Evolutionary conservation across 2,329 filamentous ascomycete species (phyloP), one percentile per base, ranked within the genome.

Genomic region (Neoarthrinium moseri): DNA sequence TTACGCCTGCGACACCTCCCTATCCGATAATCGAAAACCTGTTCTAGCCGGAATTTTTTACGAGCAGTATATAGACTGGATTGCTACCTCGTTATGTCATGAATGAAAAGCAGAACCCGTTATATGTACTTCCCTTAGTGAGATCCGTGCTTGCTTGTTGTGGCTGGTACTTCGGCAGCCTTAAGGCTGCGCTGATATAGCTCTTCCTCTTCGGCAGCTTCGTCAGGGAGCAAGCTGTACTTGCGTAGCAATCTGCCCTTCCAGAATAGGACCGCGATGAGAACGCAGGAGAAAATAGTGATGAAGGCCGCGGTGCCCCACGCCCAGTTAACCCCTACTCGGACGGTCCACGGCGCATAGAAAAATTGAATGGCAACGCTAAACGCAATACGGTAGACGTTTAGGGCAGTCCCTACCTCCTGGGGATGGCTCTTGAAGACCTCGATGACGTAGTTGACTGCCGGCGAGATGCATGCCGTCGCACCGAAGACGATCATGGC

Each of bases 361-460:
- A 21, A 43, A 21, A 43, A 43, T 7, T 43, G 17, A 15, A 43
- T 43, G 13, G 27, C 15, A n/a, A 43, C 15, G 20, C 26, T 15
- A 10, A 43, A 43, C 11, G 21, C 18, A 3, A 43, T 11, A 12
- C 40, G 40, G 15, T 21, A 21, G 6, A 22, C 17, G 13, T 24
- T 43, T 17, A 43, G 40, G 2, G 27, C 17, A 5, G 21, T 32
- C 18, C 12, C 24, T 13, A 22, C 40, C 27, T 43, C 40, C 11
- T 21, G 15, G 2, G 40, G 17, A 13, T 21, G 21, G 13, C 15
- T 43, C n/a, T 22, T 27, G 27, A 33, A 43, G 4, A n/a, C 17
- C 24, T 43, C 40, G 17, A 17, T 21, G 18, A 43, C 27, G 15
- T 43, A 43, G 29, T 43, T 43, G 10, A 43, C 15, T 18, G 40